phyloP scores from a whole-genome alignment of 495 filamentous ascomycete genomes.

The Tuber microsphaerosporum region DNA sequence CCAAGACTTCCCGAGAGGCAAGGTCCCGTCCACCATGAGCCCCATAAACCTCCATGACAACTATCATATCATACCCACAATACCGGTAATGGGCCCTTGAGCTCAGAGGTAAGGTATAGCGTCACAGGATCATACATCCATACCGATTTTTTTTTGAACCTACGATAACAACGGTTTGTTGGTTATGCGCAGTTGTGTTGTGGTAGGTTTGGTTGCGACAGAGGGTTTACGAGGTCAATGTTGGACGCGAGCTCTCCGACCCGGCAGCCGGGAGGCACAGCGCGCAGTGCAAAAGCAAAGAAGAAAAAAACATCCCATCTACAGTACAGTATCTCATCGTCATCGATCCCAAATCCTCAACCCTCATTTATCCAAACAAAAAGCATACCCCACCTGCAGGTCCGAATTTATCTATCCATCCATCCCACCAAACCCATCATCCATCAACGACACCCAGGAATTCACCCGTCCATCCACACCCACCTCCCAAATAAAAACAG shows the following conservation, averaged over 20 bases:
- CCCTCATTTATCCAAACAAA: neutral
- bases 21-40: neutral
- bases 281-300: neutral
- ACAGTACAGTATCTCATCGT: neutral
- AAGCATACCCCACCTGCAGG: constrained; percentile 1
- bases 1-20: neutral
- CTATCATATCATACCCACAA: neutral
- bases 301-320: neutral
- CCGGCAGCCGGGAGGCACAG: no score
- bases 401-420: neutral
- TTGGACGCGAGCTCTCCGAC: no score
- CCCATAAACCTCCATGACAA: neutral
- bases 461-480: neutral
- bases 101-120: neutral
- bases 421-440: neutral
- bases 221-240: no score
- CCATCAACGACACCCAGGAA: neutral
- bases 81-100: no score
- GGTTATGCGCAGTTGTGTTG: neutral
- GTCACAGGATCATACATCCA: neutral
- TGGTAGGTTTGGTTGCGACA: no score
- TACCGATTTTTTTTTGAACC: neutral
- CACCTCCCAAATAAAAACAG: neutral
- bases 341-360: neutral
- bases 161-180: neutral